Conservation (phyloP, 2,329 filamentous ascomycete species). For the Anisogramma anomala region DNA sequence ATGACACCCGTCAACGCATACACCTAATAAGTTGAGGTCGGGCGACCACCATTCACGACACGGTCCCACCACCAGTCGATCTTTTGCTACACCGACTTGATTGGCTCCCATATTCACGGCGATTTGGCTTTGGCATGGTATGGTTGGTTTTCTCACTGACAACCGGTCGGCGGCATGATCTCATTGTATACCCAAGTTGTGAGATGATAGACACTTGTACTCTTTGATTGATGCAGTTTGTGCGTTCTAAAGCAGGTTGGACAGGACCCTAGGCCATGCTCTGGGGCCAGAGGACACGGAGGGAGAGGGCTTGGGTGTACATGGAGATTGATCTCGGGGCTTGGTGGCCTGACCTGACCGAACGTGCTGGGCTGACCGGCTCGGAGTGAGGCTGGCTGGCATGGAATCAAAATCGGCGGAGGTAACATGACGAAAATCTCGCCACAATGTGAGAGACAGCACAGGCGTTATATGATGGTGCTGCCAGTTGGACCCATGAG, state of each 20-base stretch:
- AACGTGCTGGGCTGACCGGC: not conserved
- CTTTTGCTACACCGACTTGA: constrained; percentile 2
- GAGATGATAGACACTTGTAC: constrained; percentile 11
- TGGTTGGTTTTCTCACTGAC: constrained; percentile 2
- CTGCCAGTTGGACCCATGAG: not conserved
- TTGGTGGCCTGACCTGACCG: not conserved
- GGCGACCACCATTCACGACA: constrained; percentile 5
- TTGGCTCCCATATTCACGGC: constrained; percentile 2
- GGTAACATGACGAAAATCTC: not conserved
- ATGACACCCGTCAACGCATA: constrained; percentile 6
- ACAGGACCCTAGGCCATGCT: not conserved
- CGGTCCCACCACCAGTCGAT: constrained; percentile 1
- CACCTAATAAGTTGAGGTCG: constrained; percentile 9
- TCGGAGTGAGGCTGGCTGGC: not conserved
- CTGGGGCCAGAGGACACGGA: not conserved
- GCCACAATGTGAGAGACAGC: not conserved
- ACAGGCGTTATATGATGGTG: not conserved
- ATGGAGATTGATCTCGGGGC: not conserved
- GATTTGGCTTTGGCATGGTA: constrained; percentile 11
- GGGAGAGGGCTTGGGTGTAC: constrained; percentile 3
- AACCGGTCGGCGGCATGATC: constrained; percentile 2
- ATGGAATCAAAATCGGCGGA: not conserved
- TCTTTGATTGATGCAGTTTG: not conserved
- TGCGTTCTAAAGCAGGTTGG: constrained; percentile 1
- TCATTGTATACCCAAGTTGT: constrained; percentile 8